Evolutionary conservation across 1,284 basidiomycete species (phyloP).

Genomic region (Spongiforma sp.): DNA sequence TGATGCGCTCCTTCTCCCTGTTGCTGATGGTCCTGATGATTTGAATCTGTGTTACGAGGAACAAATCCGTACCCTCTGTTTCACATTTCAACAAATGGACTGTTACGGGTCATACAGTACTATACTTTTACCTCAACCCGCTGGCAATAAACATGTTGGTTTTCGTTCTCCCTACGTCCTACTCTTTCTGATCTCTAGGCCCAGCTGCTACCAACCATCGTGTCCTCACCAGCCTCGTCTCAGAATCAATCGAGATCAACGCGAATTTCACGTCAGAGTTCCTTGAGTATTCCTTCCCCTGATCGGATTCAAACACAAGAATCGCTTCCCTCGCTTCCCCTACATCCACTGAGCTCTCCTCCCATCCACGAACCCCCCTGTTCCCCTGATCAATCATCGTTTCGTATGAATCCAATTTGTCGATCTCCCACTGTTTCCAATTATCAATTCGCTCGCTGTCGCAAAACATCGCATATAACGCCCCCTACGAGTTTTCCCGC

Average conservation of each 20-base stretch:
- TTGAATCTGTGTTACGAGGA: too few relatives aligned
- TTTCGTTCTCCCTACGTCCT: background rate
- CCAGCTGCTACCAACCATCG: slow-evolving; percentile 36
- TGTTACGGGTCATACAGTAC: slow-evolving; percentile 21
- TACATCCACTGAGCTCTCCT: slow-evolving; percentile 5
- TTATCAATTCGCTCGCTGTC: slow-evolving; percentile 33
- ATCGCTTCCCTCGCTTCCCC: too few relatives aligned
- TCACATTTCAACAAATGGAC: slow-evolving; percentile 40
- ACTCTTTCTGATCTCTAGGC: too few relatives aligned
- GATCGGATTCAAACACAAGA: too few relatives aligned
- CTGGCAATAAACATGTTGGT: slow-evolving; percentile 18
- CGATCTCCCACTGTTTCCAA: slow-evolving; percentile 35
- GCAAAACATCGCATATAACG: slow-evolving; percentile 30
- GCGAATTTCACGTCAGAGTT: too few relatives aligned
- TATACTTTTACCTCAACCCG: background rate
- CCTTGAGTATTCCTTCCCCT: too few relatives aligned
- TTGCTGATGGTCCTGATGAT: too few relatives aligned
- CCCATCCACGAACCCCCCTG: background rate
- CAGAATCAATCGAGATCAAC: slow-evolving; percentile 28
- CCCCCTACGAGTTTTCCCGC: slow-evolving; percentile 26
- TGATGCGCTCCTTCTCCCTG: too few relatives aligned
- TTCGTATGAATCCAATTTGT: too few relatives aligned
- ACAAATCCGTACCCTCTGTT: slow-evolving; percentile 34
- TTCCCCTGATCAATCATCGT: too few relatives aligned
- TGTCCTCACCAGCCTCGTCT: slow-evolving; percentile 35